phyloP scores from a whole-genome alignment of 208 protist species.

The Porcisia hertigi region DNA sequence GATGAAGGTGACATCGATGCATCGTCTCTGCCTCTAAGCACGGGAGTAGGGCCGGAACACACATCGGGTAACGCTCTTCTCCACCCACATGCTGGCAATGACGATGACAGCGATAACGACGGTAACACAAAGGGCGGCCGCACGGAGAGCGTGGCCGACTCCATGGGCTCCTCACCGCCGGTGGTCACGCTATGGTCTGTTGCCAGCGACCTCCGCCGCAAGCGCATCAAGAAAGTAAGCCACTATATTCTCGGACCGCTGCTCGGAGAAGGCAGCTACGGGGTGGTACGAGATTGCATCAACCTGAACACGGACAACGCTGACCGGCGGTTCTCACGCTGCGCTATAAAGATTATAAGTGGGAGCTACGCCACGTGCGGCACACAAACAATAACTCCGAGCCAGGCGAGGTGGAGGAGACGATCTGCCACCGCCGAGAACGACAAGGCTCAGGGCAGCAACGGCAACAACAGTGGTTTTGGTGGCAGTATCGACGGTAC shows the following conservation, averaged over 20 bases:
- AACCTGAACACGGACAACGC: constrained; percentile 55
- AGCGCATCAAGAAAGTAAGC: constrained; percentile 83
- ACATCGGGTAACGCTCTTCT: not conserved
- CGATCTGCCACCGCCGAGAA: not conserved
- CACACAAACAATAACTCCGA: not conserved
- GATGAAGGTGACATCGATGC: not conserved
- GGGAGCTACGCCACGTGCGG: constrained; percentile 4
- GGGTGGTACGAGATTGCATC: constrained; percentile 80
- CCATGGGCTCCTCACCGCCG: constrained; percentile 26
- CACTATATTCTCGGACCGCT: constrained; percentile 82
- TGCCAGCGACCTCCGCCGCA: constrained; percentile 47
- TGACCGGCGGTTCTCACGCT: constrained; percentile 37
- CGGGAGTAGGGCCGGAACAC: too few species aligned
- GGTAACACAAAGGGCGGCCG: not conserved
- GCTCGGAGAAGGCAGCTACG: constrained; percentile 76
- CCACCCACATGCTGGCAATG: not conserved
- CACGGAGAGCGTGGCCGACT: not conserved
- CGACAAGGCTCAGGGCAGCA: not conserved
- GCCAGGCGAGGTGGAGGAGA: not conserved
- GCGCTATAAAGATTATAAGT: constrained; percentile 56
- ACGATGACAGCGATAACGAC: not conserved
- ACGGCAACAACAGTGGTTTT: not conserved
- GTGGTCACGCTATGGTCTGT: constrained; percentile 58
- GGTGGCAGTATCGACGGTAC: not conserved
- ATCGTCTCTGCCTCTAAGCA: constrained; percentile 5